Percentiles rank a stretch among this genome's conserved stretches.
Conservation (phyloP, 2,329 filamentous ascomycete species). For the Mollisiaceae sp. region DNA sequence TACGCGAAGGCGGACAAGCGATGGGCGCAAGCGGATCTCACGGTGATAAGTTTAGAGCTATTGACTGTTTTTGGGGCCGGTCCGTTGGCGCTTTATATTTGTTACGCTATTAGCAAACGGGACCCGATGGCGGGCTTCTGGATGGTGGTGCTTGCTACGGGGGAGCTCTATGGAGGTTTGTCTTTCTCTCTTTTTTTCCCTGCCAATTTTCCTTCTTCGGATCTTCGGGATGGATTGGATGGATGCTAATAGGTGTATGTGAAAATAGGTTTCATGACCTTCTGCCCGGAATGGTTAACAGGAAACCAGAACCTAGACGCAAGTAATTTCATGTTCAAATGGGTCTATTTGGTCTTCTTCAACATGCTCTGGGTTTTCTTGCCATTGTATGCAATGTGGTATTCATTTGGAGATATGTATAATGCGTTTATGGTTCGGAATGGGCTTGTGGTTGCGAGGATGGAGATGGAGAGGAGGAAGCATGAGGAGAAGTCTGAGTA, state of each 20-base stretch:
- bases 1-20: slow-evolving; percentile 67
- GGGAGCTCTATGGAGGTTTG: slow-evolving; percentile 68
- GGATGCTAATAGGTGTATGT: background rate
- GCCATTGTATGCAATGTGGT: slow-evolving; percentile 63
- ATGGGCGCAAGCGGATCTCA: slow-evolving; percentile 67
- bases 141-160: slow-evolving; percentile 69
- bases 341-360: slow-evolving; percentile 72
- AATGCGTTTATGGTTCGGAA: slow-evolving; percentile 55
- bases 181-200: slow-evolving; percentile 14
- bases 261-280: slow-evolving; percentile 68
- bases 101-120: slow-evolving; percentile 62
- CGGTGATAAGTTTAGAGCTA: slow-evolving; percentile 68
- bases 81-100: slow-evolving; percentile 63
- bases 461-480: slow-evolving; percentile 24
- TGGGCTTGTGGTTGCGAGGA: slow-evolving; percentile 33
- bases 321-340: slow-evolving; percentile 66
- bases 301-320: slow-evolving; percentile 66
- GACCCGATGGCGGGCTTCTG: slow-evolving; percentile 61
- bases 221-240: background rate
- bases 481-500: slow-evolving; percentile 3
- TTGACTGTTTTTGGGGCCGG: slow-evolving; percentile 68
- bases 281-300: slow-evolving; percentile 71
- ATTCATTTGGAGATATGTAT: slow-evolving; percentile 59
- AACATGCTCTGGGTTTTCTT: slow-evolving; percentile 71
- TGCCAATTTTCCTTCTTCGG: background rate